These are phyloP conservation scores for Chromosphaera perkinsii DNA, from an alignment of 208 protist species.

Conservation along the genomic window DNA sequence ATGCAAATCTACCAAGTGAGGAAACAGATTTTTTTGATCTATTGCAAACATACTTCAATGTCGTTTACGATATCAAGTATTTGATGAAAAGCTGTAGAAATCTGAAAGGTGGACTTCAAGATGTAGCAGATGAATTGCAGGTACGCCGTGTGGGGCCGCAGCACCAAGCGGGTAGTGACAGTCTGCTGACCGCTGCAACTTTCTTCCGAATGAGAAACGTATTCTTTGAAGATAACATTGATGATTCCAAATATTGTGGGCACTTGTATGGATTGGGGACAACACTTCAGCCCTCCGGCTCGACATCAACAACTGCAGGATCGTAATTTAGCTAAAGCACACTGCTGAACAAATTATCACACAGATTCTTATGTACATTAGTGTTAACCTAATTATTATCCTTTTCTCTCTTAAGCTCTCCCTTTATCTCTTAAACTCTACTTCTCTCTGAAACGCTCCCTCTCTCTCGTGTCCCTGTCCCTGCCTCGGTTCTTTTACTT, in stretches of 20 bases:
- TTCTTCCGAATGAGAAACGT: slow-evolving; percentile 89
- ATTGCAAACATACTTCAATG: slow-evolving; percentile 88
- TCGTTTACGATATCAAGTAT: slow-evolving; percentile 97
- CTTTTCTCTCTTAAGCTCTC: too few species aligned
- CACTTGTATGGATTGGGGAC: slow-evolving; percentile 83
- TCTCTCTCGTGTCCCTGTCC: too few species aligned
- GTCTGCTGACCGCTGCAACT: slow-evolving; percentile 83
- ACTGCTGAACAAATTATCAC: too few species aligned
- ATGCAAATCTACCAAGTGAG: slow-evolving; percentile 79
- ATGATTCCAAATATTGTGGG: slow-evolving; percentile 70
- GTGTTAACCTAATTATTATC: too few species aligned
- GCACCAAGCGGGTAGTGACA: slow-evolving; percentile 63
- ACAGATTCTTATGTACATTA: too few species aligned
- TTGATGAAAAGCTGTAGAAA: slow-evolving; percentile 81
- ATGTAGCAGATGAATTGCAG: slow-evolving; percentile 85
- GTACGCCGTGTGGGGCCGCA: slow-evolving; percentile 64
- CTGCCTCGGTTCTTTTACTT: too few species aligned
- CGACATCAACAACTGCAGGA: too few species aligned
- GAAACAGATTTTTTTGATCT: slow-evolving; percentile 93
- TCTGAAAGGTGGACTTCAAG: slow-evolving; percentile 86
- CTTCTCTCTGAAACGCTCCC: too few species aligned
- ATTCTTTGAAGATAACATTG: slow-evolving; percentile 71
- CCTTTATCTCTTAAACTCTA: too few species aligned
- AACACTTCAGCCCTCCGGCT: too few species aligned
- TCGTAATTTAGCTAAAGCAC: too few species aligned